A percentile compares a stretch with the other conserved stretches of the same genome.
phyloP scores from a whole-genome alignment of 306 rosid species.

The Pyrus pyrifolia region DNA sequence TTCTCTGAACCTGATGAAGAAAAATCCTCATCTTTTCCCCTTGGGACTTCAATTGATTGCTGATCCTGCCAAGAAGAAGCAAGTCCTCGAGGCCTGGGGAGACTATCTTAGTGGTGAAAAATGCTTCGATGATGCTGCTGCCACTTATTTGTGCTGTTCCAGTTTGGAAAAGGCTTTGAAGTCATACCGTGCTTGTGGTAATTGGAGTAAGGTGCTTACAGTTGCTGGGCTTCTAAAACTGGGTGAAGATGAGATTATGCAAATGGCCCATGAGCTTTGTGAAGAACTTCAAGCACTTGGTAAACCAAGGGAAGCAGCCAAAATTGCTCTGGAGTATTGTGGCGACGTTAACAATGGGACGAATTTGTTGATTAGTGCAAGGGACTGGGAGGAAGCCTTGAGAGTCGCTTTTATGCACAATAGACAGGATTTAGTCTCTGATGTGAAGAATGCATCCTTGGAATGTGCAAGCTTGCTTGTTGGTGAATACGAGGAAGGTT shows the following conservation, averaged over 20 bases:
- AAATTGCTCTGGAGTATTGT: conserved; percentile 81
- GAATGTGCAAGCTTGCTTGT: conserved; percentile 71
- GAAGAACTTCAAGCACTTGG: conserved; percentile 98
- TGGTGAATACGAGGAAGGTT: conserved; percentile 75
- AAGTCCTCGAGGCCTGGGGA: conserved; percentile 93
- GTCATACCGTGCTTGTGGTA: conserved; percentile 65
- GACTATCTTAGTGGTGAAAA: conserved; percentile 72
- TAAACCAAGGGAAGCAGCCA: conserved; percentile 91
- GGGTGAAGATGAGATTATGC: conserved; percentile 58
- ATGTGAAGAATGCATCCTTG: conserved; percentile 59
- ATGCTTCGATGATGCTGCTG: conserved; percentile 77
- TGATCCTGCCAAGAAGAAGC: conserved; percentile 56
- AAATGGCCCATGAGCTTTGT: conserved; percentile 76
- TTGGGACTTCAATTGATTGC: conserved; percentile 77
- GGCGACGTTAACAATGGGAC: conserved; percentile 52
- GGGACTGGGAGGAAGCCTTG: conserved; percentile 87
- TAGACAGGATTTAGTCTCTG: conserved; percentile 57
- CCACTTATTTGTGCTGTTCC: conserved; percentile 71
- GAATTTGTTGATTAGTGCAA: conserved; percentile 52
- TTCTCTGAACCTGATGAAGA: conserved; percentile 69
- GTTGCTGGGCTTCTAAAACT: conserved; percentile 76
- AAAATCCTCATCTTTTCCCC: conserved; percentile 76
- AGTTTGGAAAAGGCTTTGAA: conserved; percentile 79
- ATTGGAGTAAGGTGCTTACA: conserved; percentile 83
- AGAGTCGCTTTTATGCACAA: conserved; percentile 70